A percentile compares a stretch with the other conserved stretches of the same genome.
Conservation (phyloP, 306 rosid species). For the Neltuma alba region DNA sequence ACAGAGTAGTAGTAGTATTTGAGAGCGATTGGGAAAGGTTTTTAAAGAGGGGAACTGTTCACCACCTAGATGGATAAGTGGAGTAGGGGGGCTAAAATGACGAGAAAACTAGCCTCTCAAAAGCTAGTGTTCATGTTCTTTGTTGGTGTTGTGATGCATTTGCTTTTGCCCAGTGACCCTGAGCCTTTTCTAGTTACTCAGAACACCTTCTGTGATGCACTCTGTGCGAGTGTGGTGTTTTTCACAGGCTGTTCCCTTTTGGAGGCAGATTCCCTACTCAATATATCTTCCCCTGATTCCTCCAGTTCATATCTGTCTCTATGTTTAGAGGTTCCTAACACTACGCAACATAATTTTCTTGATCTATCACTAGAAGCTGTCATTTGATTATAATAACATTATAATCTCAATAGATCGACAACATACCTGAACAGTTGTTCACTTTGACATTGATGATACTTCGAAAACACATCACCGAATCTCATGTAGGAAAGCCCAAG, state of each 20-base stretch:
- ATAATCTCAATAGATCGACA: conserved; percentile 29
- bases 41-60: not conserved
- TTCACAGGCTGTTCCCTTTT: not conserved
- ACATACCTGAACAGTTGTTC: conserved; percentile 81
- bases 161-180: not conserved
- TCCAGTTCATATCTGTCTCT: not conserved
- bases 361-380: conserved; percentile 13
- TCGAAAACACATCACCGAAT: conserved; percentile 93
- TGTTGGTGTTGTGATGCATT: not conserved
- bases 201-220: too few relatives aligned
- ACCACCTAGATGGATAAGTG: not conserved
- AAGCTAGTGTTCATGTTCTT: not conserved
- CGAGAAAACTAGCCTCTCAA: not conserved
- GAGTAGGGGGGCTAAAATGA: not conserved
- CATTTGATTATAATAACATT: conserved; percentile 2
- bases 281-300: not conserved
- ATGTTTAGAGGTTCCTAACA: not conserved
- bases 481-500: conserved; percentile 80
- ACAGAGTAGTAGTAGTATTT: not conserved
- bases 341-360: not conserved
- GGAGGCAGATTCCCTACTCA: not conserved
- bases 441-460: conserved; percentile 69
- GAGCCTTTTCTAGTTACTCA: not conserved
- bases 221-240: not conserved
- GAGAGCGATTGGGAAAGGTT: not conserved